phyloP scores from a whole-genome alignment of 2,329 filamentous ascomycete species.

The Alternaria infectoria region DNA sequence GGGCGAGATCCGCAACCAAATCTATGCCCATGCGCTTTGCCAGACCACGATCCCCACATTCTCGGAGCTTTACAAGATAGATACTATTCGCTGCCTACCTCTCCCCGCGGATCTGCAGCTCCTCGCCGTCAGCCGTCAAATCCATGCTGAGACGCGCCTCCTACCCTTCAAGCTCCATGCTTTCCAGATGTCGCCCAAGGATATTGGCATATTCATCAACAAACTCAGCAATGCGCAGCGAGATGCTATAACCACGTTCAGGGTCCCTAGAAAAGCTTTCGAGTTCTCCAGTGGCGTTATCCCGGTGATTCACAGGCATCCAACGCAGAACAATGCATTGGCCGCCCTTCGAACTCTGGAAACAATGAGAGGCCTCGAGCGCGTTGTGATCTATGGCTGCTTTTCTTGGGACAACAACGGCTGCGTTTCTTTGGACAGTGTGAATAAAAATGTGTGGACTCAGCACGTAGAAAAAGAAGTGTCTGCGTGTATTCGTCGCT shows the following conservation, averaged over 20 bases:
- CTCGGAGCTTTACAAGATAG: rapidly evolving
- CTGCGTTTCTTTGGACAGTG: background rate
- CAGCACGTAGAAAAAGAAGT: background rate
- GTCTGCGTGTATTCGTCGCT: background rate
- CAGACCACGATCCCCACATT: background rate
- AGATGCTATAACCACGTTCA: background rate
- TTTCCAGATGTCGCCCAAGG: background rate
- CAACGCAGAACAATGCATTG: background rate
- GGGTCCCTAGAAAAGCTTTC: background rate
- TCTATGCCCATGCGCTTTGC: background rate
- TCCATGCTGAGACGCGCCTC: background rate
- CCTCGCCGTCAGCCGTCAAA: background rate
- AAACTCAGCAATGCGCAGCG: background rate
- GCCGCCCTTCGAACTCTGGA: background rate
- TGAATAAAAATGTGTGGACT: background rate
- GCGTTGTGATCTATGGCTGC: background rate
- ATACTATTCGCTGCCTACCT: background rate
- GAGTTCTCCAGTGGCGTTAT: background rate
- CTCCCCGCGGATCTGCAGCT: background rate
- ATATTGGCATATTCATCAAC: background rate
- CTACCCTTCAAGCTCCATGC: background rate
- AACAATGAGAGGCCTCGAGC: background rate
- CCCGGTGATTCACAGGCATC: background rate
- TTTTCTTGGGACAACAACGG: background rate
- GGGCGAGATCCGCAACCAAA: background rate